A percentile compares a stretch with the other conserved stretches of the same genome.
Conservation (phyloP, 2,329 filamentous ascomycete species). For the Dichotomopilus funicola region DNA sequence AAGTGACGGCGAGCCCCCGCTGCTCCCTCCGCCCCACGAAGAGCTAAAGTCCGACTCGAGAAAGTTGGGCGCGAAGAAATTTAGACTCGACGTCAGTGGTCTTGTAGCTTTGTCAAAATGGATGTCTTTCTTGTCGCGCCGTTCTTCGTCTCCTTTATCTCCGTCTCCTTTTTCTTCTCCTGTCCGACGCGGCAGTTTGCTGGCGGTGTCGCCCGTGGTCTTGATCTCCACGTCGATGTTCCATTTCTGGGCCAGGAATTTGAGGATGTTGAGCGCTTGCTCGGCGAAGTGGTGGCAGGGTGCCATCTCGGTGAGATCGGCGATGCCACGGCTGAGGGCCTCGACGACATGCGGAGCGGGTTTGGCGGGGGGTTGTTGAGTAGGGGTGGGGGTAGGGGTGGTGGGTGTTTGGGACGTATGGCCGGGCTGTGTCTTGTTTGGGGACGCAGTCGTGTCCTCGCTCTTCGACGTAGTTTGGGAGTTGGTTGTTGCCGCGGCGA, state of each 20-base stretch:
- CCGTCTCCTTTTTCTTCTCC: too few species aligned
- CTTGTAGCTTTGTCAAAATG: slow-evolving; percentile 21
- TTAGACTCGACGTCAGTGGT: slow-evolving; percentile 46
- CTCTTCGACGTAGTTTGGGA: not conserved
- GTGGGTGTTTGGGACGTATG: too few species aligned
- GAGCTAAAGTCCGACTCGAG: slow-evolving; percentile 42
- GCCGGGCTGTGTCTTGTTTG: too few species aligned
- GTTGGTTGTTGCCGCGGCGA: slow-evolving; percentile 35
- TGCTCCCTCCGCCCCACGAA: slow-evolving; percentile 34
- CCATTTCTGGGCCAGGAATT: slow-evolving; percentile 53
- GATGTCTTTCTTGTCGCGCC: not conserved
- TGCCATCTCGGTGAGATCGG: slow-evolving; percentile 54
- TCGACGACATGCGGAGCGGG: slow-evolving; percentile 37
- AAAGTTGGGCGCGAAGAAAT: slow-evolving; percentile 51
- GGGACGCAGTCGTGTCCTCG: not conserved
- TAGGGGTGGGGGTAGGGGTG: too few species aligned
- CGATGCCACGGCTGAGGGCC: slow-evolving; percentile 47
- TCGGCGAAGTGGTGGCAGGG: slow-evolving; percentile 55
- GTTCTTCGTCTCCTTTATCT: not conserved
- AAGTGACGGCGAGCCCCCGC: not conserved
- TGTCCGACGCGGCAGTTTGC: too few species aligned
- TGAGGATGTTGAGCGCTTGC: slow-evolving; percentile 53
- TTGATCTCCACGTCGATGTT: slow-evolving; percentile 46
- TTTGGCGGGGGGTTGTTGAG: slow-evolving; percentile 20
- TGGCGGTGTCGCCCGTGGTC: slow-evolving; percentile 8